phyloP scores from a whole-genome alignment of 2,329 filamentous ascomycete species.

The Sclerotiophoma versabilis region DNA sequence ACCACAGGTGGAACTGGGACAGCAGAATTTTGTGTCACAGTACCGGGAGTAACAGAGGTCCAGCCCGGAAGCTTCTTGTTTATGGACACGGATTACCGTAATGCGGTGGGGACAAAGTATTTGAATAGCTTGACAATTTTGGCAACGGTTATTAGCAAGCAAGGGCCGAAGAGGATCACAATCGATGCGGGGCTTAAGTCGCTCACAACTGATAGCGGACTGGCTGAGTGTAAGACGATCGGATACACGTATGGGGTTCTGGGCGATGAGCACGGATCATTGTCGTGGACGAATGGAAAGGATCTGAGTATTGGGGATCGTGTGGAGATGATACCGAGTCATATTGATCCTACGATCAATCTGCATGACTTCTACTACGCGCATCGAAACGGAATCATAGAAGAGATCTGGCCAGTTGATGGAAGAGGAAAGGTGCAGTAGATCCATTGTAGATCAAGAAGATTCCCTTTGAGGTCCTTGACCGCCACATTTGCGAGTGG shows the following conservation, averaged over 20 bases:
- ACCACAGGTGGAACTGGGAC: conserved; percentile 63
- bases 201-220: conserved; percentile 60
- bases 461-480: conserved; percentile 13
- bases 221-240: conserved; percentile 55
- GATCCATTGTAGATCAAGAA: conserved; percentile 12
- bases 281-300: conserved; percentile 55
- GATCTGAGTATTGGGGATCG: conserved; percentile 55
- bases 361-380: conserved; percentile 61
- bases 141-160: conserved; percentile 58
- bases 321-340: conserved; percentile 62
- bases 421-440: conserved; percentile 61
- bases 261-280: conserved; percentile 59
- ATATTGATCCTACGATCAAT: conserved; percentile 64
- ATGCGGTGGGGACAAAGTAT: conserved; percentile 59
- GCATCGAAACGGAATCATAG: conserved; percentile 56
- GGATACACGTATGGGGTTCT: conserved; percentile 55
- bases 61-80: conserved; percentile 65
- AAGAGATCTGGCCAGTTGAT: conserved; percentile 62
- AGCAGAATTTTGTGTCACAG: conserved; percentile 60
- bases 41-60: conserved; percentile 61
- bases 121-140: conserved; percentile 59
- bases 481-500: conserved; percentile 18
- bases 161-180: conserved; percentile 54
- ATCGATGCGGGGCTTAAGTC: conserved; percentile 61
- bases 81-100: conserved; percentile 65